A percentile compares a stretch with the other conserved stretches of the same genome.
These are phyloP conservation scores for Calonectria pauciramosa DNA, from an alignment of 2,329 filamentous ascomycete genomes.

Conservation along the genomic window DNA sequence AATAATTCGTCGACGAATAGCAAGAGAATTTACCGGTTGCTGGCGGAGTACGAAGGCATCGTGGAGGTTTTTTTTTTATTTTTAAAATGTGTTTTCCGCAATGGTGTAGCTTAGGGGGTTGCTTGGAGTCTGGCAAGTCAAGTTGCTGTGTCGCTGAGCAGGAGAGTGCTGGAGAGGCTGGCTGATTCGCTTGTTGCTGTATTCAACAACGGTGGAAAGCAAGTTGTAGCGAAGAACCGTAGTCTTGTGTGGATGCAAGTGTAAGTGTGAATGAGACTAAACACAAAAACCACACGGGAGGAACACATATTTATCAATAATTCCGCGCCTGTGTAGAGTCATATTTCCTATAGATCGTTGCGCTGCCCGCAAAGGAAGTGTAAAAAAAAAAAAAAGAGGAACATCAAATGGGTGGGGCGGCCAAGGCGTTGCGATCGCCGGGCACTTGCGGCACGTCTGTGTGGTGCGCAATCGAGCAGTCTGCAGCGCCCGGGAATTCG, in stretches of 20 bases:
- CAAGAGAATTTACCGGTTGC: background rate
- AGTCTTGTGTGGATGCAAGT: background rate
- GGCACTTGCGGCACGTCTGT: background rate
- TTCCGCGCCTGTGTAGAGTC: background rate
- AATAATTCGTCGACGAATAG: background rate
- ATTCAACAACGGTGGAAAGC: background rate
- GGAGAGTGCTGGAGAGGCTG: no score
- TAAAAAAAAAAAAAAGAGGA: background rate
- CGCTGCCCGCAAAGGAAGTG: background rate
- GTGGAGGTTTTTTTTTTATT: background rate
- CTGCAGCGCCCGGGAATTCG: background rate
- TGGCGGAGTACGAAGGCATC: background rate
- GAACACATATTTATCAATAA: background rate
- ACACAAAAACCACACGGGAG: background rate
- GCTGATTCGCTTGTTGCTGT: background rate
- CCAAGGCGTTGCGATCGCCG: background rate
- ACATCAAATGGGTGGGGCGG: background rate
- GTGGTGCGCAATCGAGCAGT: background rate
- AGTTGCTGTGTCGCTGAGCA: background rate
- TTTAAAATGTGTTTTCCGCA: background rate
- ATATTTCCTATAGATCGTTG: background rate
- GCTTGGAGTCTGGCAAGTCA: background rate
- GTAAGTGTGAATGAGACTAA: background rate
- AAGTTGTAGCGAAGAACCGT: background rate
- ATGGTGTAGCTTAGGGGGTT: background rate